These are phyloP conservation scores for Cercospora brassicicola DNA, from an alignment of 2,329 filamentous ascomycete species.

Conservation along the genomic window DNA sequence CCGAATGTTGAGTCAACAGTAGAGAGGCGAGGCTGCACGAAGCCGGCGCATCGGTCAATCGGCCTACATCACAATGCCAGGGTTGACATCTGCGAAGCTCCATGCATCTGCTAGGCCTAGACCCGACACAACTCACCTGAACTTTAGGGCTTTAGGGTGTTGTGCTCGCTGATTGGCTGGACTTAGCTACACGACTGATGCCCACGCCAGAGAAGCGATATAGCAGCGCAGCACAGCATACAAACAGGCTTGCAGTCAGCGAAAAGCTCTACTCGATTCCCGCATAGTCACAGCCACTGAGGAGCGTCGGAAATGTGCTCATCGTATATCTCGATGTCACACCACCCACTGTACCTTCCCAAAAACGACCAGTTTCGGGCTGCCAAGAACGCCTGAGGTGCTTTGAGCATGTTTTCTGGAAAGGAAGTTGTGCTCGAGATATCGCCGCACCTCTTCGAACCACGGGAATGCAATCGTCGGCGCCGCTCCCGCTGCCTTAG, in stretches of 20 bases:
- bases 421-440: background rate
- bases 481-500: background rate
- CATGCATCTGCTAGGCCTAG: background rate
- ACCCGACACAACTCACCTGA: background rate
- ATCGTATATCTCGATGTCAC: background rate
- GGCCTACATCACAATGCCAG: background rate
- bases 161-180: background rate
- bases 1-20: background rate
- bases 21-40: background rate
- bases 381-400: slow-evolving; percentile 5
- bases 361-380: background rate
- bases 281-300: background rate
- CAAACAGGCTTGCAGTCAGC: background rate
- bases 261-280: background rate
- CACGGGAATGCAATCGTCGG: background rate
- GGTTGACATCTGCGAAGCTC: background rate
- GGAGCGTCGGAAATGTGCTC: background rate
- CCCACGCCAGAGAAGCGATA: background rate
- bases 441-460: background rate
- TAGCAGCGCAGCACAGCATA: background rate
- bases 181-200: background rate
- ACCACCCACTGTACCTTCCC: background rate
- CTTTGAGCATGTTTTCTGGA: slow-evolving; percentile 4
- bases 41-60: background rate
- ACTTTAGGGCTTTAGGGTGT: background rate